These are phyloP conservation scores for Prototheca wickerhamii DNA, from an alignment of 163 green algal genomes.

Conservation along the genomic window DNA sequence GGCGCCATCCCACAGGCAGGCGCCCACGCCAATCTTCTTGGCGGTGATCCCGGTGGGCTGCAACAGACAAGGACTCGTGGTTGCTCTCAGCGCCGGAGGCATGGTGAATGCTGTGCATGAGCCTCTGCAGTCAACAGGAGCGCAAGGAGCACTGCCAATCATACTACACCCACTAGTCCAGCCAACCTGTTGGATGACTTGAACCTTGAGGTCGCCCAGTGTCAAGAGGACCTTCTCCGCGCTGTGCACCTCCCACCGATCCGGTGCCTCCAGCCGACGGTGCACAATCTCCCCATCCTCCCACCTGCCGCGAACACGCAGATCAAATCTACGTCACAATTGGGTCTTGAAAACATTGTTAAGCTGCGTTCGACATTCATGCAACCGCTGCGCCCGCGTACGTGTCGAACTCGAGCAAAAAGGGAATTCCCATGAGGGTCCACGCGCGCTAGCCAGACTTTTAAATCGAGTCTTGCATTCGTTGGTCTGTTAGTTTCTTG, in stretches of 20 bases:
- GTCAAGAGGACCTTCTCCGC: conserved; percentile 30
- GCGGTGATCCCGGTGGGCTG: conserved; percentile 45
- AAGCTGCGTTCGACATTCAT: background rate
- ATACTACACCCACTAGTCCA: background rate
- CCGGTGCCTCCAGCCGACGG: conserved; percentile 9
- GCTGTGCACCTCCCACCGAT: conserved; percentile 39
- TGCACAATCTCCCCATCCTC: conserved; percentile 33
- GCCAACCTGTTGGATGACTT: conserved; percentile 30
- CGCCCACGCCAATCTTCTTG: conserved; percentile 57
- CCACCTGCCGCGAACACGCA: conserved; percentile 20
- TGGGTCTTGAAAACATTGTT: background rate
- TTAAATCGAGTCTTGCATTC: no score
- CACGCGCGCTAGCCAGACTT: no score
- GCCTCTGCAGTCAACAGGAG: background rate
- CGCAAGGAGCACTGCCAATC: no score
- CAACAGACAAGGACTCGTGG: background rate
- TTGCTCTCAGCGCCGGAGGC: no score
- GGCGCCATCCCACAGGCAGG: conserved; percentile 65
- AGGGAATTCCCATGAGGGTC: background rate
- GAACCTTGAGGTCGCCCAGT: conserved; percentile 14
- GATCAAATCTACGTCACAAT: background rate
- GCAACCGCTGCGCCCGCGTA: background rate
- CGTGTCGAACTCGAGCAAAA: conserved; percentile 1
- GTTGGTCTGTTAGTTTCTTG: no score
- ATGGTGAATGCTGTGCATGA: no score